Percentiles rank a stretch among this genome's conserved stretches.
Conservation (phyloP, 495 filamentous ascomycete genomes). For the Hypoxylon cercidicola region DNA sequence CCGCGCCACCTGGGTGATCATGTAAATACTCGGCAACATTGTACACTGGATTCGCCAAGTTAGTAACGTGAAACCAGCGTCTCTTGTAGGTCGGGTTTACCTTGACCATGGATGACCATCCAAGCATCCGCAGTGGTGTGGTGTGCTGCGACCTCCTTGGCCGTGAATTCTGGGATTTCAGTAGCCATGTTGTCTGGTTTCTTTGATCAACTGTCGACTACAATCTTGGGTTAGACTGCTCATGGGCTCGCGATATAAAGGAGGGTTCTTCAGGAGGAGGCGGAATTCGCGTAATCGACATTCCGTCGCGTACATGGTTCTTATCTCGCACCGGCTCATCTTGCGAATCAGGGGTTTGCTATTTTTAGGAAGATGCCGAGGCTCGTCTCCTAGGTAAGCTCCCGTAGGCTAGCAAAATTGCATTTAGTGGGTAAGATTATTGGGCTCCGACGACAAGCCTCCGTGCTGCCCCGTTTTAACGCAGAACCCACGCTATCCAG, state of each 20-base stretch:
- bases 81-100: slow-evolving; percentile 39
- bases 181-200: not conserved
- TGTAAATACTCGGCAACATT: slow-evolving; percentile 67
- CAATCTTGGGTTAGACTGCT: not conserved
- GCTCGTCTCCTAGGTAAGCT: not conserved
- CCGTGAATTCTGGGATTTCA: slow-evolving; percentile 45
- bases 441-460: slow-evolving; percentile 4
- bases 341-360: not conserved
- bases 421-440: slow-evolving; percentile 1
- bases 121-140: slow-evolving; percentile 67
- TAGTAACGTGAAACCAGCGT: not conserved
- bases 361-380: slow-evolving; percentile 6
- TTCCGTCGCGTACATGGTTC: slow-evolving; percentile 4
- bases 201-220: not conserved
- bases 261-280: slow-evolving; percentile 1
- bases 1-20: slow-evolving; percentile 69
- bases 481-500: not conserved
- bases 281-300: not conserved
- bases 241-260: slow-evolving; percentile 2
- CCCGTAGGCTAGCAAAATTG: slow-evolving; percentile 1
- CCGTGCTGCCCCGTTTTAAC: not conserved
- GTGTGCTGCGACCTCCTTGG: slow-evolving; percentile 57
- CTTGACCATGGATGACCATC: slow-evolving; percentile 68
- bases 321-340: slow-evolving; percentile 3
- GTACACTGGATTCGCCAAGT: slow-evolving; percentile 57